These are phyloP conservation scores for Candida nemodendra DNA, from an alignment of 805 yeast species.

Conservation along the genomic window DNA sequence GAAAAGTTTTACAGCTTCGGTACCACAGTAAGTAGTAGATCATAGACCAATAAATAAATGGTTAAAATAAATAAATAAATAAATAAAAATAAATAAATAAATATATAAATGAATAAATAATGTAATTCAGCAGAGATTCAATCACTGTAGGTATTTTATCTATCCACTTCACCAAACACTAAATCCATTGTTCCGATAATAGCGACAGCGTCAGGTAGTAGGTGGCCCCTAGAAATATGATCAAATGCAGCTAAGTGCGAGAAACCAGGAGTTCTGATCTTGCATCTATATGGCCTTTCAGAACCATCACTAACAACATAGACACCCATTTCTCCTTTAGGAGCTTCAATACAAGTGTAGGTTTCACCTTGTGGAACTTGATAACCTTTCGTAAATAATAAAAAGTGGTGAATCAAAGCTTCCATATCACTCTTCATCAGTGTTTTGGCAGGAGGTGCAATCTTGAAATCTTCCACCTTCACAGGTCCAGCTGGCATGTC, in stretches of 20 bases:
- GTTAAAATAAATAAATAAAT: slow-evolving; percentile 5
- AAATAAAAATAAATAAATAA: slow-evolving; percentile 5
- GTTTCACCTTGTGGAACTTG: slow-evolving; percentile 90
- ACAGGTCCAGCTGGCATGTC: slow-evolving; percentile 92
- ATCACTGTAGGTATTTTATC: slow-evolving; percentile 40
- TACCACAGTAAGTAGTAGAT: no score
- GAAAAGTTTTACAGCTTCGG: no score
- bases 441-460: slow-evolving; percentile 77
- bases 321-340: slow-evolving; percentile 94
- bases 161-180: slow-evolving; percentile 93
- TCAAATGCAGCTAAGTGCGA: slow-evolving; percentile 89
- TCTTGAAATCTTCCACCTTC: slow-evolving; percentile 86
- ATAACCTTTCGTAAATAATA: slow-evolving; percentile 84
- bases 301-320: slow-evolving; percentile 85
- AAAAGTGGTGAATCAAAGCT: slow-evolving; percentile 85
- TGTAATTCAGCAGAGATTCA: slow-evolving; percentile 6
- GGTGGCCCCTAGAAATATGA: slow-evolving; percentile 81
- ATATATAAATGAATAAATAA: slow-evolving; percentile 2
- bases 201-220: slow-evolving; percentile 89
- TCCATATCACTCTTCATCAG: slow-evolving; percentile 92
- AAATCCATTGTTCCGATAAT: slow-evolving; percentile 94
- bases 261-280: slow-evolving; percentile 92
- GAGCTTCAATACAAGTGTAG: slow-evolving; percentile 88
- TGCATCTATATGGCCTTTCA: slow-evolving; percentile 89
- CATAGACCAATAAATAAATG: slow-evolving; percentile 3